Evolutionary conservation across 1,284 basidiomycete genomes (phyloP), one percentile per base, ranked within the genome.

Genomic region (Takashimella koratensis): DNA sequence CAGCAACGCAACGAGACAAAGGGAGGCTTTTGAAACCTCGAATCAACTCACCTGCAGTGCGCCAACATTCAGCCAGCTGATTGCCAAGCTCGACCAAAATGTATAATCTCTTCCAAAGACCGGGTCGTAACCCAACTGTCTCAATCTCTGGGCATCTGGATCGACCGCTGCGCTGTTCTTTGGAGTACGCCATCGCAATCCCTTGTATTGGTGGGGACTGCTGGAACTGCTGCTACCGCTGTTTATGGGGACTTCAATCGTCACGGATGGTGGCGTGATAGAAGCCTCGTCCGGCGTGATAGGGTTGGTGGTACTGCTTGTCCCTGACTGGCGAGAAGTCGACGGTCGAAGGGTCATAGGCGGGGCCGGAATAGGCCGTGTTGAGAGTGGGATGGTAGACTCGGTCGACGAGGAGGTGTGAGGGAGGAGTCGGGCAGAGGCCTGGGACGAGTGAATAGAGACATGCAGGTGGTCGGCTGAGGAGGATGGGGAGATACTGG

Each of bases 31-130:
- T 26, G 2, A 30, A 30, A 39, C 4, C 12, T 12, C n/a, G 22
- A n/a, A 4, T n/a, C 44, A 19, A 59, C 67, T 52, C 30, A 71
- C 70, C 62, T 70, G 70, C 6, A 74, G 49, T 43, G 57, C 63
- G 12, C 73, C 73, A 23, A 74, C 73, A 49, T 74, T 75, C 47
- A 71, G 51, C 53, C 67, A 72, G 8, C 60, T 63, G 43, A 76
- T 70, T 21, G 61, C 53, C 47, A 76, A 59, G 56, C 70, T 73
- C 2, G 71, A 68, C 75, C 75, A 76, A 39, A 76, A 75, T 0
- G 68, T 74, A 53, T 74, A 75, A 54, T 74, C 66, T 50, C 75
- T 57, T 0, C 75, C 75, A 16, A 76, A 55, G 1, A 74, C 73
- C 13, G 72, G 62, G 53, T 72, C 69, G 56, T 76, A 76, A 3